Conservation (phyloP, 2,329 filamentous ascomycete species). For the Aspergillus pseudoterreus region DNA sequence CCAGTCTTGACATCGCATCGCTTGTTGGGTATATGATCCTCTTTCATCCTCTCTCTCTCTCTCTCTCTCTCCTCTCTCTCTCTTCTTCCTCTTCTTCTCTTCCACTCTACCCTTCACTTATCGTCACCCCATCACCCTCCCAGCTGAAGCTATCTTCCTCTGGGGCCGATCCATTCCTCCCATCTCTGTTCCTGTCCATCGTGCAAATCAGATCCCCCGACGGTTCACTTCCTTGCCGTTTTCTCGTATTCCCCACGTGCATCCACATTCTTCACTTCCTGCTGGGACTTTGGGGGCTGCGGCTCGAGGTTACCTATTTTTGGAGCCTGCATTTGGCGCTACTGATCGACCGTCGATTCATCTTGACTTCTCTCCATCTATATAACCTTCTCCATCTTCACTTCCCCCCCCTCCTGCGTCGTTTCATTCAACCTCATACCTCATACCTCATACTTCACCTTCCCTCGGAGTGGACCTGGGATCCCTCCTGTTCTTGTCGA, state of each 20-base stretch:
- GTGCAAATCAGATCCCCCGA: constrained; percentile 1
- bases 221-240: constrained; percentile 14
- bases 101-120: neutral
- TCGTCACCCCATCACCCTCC: neutral
- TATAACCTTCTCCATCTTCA: neutral
- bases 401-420: neutral
- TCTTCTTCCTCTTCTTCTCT: neutral
- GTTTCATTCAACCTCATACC: neutral
- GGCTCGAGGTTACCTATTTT: constrained; percentile 21
- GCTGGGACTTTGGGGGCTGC: constrained; percentile 14
- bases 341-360: constrained; percentile 1
- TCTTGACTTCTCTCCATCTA: neutral
- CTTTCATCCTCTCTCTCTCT: neutral
- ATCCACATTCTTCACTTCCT: constrained; percentile 13
- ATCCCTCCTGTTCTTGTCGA: neutral
- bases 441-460: neutral
- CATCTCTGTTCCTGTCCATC: constrained; percentile 8
- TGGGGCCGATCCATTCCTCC: constrained; percentile 2
- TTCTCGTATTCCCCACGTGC: constrained; percentile 27
- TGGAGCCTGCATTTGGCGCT: constrained; percentile 13
- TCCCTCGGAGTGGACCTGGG: neutral
- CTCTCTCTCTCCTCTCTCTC: neutral
- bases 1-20: neutral
- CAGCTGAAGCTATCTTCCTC: constrained; percentile 4
- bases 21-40: neutral